Evolutionary conservation across 2,329 filamentous ascomycete species (phyloP).

Genomic region (Exophiala sp.): DNA sequence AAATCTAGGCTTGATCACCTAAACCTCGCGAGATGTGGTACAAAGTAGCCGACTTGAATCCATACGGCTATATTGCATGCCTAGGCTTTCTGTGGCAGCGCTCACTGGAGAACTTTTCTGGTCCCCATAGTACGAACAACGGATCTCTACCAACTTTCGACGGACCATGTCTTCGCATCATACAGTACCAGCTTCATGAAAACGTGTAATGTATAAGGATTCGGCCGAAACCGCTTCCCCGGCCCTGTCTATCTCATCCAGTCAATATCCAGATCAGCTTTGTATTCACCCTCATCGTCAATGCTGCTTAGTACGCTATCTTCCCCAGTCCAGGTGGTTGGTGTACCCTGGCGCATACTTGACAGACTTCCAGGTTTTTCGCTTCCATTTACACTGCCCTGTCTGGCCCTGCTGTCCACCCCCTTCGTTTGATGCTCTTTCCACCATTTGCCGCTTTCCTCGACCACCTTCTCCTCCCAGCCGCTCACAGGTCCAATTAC

Average conservation of each 20-base stretch:
- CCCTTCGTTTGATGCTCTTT: conserved; percentile 20
- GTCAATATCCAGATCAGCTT: conserved; percentile 29
- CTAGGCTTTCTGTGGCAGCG: too few species aligned
- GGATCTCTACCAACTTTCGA: too few species aligned
- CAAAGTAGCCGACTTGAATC: too few species aligned
- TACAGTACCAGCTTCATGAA: too few species aligned
- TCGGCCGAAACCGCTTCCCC: too few species aligned
- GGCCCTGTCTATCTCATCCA: conserved; percentile 24
- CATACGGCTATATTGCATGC: too few species aligned
- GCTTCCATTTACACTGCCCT: conserved; percentile 23
- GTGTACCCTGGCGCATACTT: conserved; percentile 19
- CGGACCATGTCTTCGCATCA: too few species aligned
- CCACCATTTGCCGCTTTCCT: conserved; percentile 47
- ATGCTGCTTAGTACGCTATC: conserved; percentile 28
- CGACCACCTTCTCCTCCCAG: conserved; percentile 42
- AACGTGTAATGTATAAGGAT: too few species aligned
- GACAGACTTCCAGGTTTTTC: conserved; percentile 20
- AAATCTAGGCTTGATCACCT: too few species aligned
- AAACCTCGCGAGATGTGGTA: too few species aligned
- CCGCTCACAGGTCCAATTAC: conserved; percentile 45
- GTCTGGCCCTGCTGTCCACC: conserved; percentile 2
- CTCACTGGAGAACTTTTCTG: too few species aligned
- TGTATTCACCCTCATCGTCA: conserved; percentile 29
- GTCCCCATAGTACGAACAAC: too few species aligned
- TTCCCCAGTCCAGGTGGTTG: conserved; percentile 26